Base-by-base conservation (phyloP, 169 alveolate species). In the Eimeria maxima region DNA sequence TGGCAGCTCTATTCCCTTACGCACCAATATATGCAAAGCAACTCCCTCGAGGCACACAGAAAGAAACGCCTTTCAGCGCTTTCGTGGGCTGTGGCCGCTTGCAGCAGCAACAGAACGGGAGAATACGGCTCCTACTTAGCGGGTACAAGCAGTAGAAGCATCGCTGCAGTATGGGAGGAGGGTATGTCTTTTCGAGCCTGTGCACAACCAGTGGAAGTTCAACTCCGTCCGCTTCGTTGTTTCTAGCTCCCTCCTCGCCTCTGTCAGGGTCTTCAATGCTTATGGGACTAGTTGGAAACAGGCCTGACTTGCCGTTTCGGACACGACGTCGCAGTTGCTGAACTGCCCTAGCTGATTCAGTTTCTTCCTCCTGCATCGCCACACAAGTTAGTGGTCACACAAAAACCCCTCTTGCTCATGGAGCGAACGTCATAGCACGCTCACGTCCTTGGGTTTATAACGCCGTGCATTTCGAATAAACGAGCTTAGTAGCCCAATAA, bases 41-140 rank as follows among this genome's bases (percentile, higher is more conserved):
- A 16, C 65, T 87, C 44, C 93, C 93, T 29, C 71, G 71, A 42
- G 93, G 93, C n/a, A 87, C 93, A 50, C 93, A 87, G 38, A 87
- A 87, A 44, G 93, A 87, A 42, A 87, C 93, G 20, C 93, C 93
- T 20, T 63, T 29, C 42, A 87, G 93, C 11, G 93, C 93, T 63
- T 24, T 6, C 10, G 93, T 63, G 42, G 93, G 65, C 42, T 60
- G 93, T 63, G 93, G 80, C 38, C 78, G 81, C 44, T 87, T 87
- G 93, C 93, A 87, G 83, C 83, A 60, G 65, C 65, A 27, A 29
- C 93, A 87, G 45, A 87, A 71, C 27, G 78, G 93, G 13, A 4
- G 47, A 29, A 4, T 0, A 33, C 81, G 4, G 42, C 33, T 13
- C 24, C 83, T 6, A n/a, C 8, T 38, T 42, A 13, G 78, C 42